Evolutionary conservation across 2,329 filamentous ascomycete genomes (phyloP).

Genomic region (Ploettnerulaceae sp.): DNA sequence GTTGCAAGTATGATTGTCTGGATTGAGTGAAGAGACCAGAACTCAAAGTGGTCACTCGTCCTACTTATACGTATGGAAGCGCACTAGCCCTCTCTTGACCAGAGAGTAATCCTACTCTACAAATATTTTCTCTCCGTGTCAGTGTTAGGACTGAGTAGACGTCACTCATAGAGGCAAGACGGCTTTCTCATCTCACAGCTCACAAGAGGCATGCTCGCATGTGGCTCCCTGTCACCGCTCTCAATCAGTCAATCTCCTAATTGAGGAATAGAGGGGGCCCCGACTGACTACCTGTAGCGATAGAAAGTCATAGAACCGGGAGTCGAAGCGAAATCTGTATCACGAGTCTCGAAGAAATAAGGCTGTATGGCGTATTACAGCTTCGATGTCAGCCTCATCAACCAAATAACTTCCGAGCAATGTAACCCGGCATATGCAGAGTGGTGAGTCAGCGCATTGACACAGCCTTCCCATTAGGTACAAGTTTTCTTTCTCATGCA

Average conservation of each 20-base stretch:
- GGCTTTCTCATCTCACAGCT: neutral
- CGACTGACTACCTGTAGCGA: neutral
- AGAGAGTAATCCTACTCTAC: too few species aligned
- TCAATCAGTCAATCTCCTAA: neutral
- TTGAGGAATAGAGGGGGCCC: neutral
- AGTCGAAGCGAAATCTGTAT: neutral
- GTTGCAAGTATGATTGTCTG: conserved; percentile 3
- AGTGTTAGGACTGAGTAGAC: neutral
- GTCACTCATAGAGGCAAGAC: neutral
- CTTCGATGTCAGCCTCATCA: conserved; percentile 3
- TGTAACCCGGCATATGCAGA: neutral
- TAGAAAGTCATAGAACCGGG: neutral
- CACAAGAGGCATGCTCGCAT: neutral
- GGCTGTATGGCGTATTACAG: conserved; percentile 1
- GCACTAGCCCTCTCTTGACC: too few species aligned
- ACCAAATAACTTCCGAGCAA: neutral
- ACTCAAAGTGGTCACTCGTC: neutral
- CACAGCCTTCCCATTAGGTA: neutral
- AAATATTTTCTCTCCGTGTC: too few species aligned
- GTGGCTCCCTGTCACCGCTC: neutral
- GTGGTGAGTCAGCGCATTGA: conserved; percentile 1
- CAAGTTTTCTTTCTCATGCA: too few species aligned
- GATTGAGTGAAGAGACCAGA: conserved; percentile 1
- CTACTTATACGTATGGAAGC: too few species aligned
- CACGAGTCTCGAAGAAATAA: neutral